Percentiles rank a stretch among this genome's conserved stretches.
These are phyloP conservation scores for Cryptococcus maquisensis DNA, from an alignment of 1,284 basidiomycete genomes.

Conservation along the genomic window DNA sequence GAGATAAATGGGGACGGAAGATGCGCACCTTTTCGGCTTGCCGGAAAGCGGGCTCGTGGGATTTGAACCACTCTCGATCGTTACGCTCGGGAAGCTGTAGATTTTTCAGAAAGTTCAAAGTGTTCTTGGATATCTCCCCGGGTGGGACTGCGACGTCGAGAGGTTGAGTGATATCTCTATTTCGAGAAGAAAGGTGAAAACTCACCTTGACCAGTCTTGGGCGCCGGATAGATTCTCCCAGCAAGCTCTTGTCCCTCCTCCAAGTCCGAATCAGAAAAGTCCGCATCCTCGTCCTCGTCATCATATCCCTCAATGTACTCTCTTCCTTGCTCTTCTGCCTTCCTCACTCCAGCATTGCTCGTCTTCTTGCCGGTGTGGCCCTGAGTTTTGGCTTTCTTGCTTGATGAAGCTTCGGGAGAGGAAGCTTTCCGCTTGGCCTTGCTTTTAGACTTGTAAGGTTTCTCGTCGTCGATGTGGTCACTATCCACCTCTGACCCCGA, in stretches of 20 bases:
- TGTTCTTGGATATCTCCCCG: slow-evolving; percentile 79
- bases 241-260: slow-evolving; percentile 55
- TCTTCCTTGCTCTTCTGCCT: slow-evolving; percentile 1
- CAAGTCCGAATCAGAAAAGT: slow-evolving; percentile 61
- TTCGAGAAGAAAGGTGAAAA: slow-evolving; percentile 2
- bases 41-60: slow-evolving; percentile 69
- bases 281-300: slow-evolving; percentile 30
- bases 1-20: neutral
- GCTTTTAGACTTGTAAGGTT: slow-evolving; percentile 4
- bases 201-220: slow-evolving; percentile 71
- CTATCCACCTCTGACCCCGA: slow-evolving; percentile 17
- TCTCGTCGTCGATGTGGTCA: slow-evolving; percentile 22
- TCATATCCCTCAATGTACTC: slow-evolving; percentile 41
- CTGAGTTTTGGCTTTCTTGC: neutral
- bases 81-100: slow-evolving; percentile 73
- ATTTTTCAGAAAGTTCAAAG: slow-evolving; percentile 67
- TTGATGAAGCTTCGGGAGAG: neutral
- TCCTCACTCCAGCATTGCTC: neutral
- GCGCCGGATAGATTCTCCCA: slow-evolving; percentile 57
- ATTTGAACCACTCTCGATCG: slow-evolving; percentile 70
- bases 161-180: neutral
- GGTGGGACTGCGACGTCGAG: slow-evolving; percentile 62
- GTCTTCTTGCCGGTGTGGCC: neutral
- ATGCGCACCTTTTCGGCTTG: slow-evolving; percentile 60
- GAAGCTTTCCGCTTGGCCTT: neutral